Conservation (phyloP, 225 moss, liverwort and hornwort species). For the Bryum argenteum region DNA sequence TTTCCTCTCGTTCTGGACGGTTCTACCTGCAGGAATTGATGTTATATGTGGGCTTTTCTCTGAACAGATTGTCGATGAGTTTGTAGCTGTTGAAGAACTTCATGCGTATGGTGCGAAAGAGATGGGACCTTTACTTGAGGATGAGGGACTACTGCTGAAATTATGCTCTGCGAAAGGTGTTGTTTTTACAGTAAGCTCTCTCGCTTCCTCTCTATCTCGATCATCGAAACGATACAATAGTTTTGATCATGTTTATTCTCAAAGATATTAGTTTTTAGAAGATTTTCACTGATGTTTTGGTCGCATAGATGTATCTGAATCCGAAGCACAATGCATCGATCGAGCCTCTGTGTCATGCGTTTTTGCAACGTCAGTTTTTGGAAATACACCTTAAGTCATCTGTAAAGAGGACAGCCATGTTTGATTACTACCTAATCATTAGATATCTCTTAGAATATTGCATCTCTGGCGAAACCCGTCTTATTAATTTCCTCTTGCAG, state of each 20-base stretch:
- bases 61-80: slow-evolving; percentile 74
- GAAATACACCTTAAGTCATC: slow-evolving; percentile 15
- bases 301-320: neutral
- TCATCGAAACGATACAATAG: slow-evolving; percentile 2
- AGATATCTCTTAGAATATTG: neutral
- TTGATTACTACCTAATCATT: neutral
- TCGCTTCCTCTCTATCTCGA: neutral
- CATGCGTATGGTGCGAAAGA: slow-evolving; percentile 88
- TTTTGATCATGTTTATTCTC: neutral
- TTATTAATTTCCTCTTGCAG: slow-evolving; percentile 47
- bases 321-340: slow-evolving; percentile 13
- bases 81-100: slow-evolving; percentile 93
- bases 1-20: slow-evolving; percentile 19
- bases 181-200: slow-evolving; percentile 64
- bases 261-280: slow-evolving; percentile 18
- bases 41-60: slow-evolving; percentile 12
- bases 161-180: slow-evolving; percentile 82
- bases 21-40: slow-evolving; percentile 23
- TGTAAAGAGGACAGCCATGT: slow-evolving; percentile 16
- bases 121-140: slow-evolving; percentile 76
- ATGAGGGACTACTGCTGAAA: slow-evolving; percentile 70
- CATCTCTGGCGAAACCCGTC: slow-evolving; percentile 3
- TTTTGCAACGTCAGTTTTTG: slow-evolving; percentile 15
- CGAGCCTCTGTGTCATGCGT: slow-evolving; percentile 6
- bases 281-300: neutral